Evolutionary conservation across 257 asterid genomes (phyloP).

Genomic region (Solanum appendiculatum): DNA sequence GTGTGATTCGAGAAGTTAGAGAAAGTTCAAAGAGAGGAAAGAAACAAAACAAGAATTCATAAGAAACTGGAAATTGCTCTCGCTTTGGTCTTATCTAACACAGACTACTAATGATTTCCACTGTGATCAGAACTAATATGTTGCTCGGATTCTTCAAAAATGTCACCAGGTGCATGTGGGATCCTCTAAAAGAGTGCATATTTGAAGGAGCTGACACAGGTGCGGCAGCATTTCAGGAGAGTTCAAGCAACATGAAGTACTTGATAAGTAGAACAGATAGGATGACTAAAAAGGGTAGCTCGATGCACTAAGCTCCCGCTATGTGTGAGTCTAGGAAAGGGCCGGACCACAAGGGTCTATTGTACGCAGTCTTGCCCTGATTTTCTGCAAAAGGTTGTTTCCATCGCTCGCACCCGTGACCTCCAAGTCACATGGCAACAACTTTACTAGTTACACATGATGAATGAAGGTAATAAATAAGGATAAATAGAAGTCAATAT

Average conservation of each 20-base stretch:
- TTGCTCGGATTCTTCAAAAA: neutral
- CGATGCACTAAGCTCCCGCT: neutral
- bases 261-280: neutral
- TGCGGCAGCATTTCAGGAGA: neutral
- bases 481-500: no score
- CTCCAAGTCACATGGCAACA: neutral
- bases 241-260: neutral
- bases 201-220: neutral
- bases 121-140: neutral
- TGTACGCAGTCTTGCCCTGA: rapidly evolving
- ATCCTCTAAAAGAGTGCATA: neutral
- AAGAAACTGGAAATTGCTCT: no score
- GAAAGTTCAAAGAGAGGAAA: neutral
- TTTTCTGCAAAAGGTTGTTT: neutral
- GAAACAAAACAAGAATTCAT: neutral
- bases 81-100: neutral
- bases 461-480: neutral
- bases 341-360: neutral
- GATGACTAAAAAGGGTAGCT: neutral
- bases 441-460: neutral
- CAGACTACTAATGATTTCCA: neutral
- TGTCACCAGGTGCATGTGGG: neutral
- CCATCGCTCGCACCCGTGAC: neutral
- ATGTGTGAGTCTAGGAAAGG: rapidly evolving
- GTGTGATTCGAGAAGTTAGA: neutral